Conservation (phyloP, 2,329 filamentous ascomycete species). For the Lasiodiplodia hormozganensis region DNA sequence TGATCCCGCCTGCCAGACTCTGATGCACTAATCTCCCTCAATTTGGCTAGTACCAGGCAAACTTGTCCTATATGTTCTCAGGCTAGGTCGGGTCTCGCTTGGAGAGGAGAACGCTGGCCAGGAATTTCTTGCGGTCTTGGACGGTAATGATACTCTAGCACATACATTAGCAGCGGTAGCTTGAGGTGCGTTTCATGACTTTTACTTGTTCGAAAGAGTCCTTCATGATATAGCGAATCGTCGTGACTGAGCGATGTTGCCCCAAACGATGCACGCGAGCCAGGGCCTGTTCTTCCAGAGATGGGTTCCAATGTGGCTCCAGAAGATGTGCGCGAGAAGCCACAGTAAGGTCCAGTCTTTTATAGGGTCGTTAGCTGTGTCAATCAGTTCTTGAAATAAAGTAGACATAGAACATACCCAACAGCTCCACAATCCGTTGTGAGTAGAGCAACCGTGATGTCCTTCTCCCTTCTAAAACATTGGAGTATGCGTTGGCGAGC, state of each 20-base stretch:
- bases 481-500: background rate
- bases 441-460: constrained; percentile 50
- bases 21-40: no score
- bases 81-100: no score
- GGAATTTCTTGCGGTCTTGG: no score
- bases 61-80: no score
- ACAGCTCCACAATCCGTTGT: constrained; percentile 60
- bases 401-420: constrained; percentile 44
- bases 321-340: constrained; percentile 58
- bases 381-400: background rate
- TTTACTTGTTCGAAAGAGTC: background rate
- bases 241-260: background rate
- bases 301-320: constrained; percentile 60
- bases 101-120: no score
- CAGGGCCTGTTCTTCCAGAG: constrained; percentile 54
- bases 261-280: constrained; percentile 49
- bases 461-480: constrained; percentile 46
- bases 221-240: background rate
- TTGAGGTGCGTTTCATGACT: no score
- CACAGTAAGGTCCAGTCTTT: constrained; percentile 55
- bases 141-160: no score
- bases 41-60: no score
- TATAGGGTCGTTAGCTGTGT: background rate
- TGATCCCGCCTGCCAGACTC: no score
- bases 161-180: no score